Evolutionary conservation across 2,329 filamentous ascomycete species (phyloP), one percentile per base, ranked within the genome.

Genomic region (Calonectria pseudoreteaudii): DNA sequence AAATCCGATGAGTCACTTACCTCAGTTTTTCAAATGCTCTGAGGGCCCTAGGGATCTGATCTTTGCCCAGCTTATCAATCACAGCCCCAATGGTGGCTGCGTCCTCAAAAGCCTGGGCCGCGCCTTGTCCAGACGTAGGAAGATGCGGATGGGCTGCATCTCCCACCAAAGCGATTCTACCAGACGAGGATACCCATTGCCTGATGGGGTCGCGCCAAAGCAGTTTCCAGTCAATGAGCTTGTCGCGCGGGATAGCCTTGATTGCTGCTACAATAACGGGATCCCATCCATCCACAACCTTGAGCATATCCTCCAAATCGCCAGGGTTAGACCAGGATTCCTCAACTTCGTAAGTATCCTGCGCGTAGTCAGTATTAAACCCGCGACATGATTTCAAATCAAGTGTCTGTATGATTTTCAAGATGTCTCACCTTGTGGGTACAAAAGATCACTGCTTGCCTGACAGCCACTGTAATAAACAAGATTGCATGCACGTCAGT

Each of bases 21-120:
- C 67, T 47, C 18, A 69, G 41, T 14, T 62, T 69, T 53, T 69
- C 52, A 62, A 62, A 69, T 3, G 38, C 67, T n/a, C 31, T 31
- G 2, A 69, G 30, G 7, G 30, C 53, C 2, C 38, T 69, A 4
- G 52, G 52, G 2, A 69, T 50, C 3, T 41, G 9, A 10, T 36
- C 41, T n/a, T 31, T 49, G 1, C 56, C 67, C 28, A 60, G 30
- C 41, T 28, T 50, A 5, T 60, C 52, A 14, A 64, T 26, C 13
- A 62, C 4, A 4, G n/a, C 67, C 8, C 53, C 53, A 44, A 69
- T 13, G 6, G 67, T 69, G 7, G 53, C 67, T 8, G 67, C 67
- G 60, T 69, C 67, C 56, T 69, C 67, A 41, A 69, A 62, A 18
- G 67, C 67, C 47, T 69, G 67, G 18, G 67, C 67, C 11, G 67